These are phyloP conservation scores for Phytophthora cajani DNA, from an alignment of 352 stramenopile species.

Conservation along the genomic window DNA sequence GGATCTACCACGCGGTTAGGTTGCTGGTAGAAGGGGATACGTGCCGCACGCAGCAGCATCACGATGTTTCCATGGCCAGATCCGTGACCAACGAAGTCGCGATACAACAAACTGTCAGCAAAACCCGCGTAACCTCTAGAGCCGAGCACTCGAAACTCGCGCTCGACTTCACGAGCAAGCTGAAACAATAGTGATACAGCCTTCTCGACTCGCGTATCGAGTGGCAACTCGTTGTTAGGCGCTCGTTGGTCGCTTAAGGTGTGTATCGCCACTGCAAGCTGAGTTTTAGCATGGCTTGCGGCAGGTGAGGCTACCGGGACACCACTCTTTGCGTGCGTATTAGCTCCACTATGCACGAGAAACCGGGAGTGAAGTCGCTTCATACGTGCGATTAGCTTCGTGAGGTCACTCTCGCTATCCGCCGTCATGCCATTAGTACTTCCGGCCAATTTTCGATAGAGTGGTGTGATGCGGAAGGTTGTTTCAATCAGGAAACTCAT, in stretches of 20 bases:
- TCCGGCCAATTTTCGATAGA: slow-evolving; percentile 33
- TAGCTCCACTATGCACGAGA: slow-evolving; percentile 21
- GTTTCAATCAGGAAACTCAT: slow-evolving; percentile 71
- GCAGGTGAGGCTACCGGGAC: slow-evolving; percentile 29
- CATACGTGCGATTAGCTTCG: slow-evolving; percentile 4
- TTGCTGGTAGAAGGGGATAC: slow-evolving; percentile 68
- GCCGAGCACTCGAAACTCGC: slow-evolving; percentile 57
- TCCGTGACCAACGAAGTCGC: slow-evolving; percentile 43
- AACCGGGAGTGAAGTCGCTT: slow-evolving; percentile 26
- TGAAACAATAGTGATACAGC: slow-evolving; percentile 32
- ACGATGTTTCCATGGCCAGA: slow-evolving; percentile 38
- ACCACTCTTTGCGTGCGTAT: slow-evolving; percentile 7
- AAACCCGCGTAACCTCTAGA: slow-evolving; percentile 60
- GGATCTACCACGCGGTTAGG: slow-evolving; percentile 27
- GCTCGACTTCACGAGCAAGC: slow-evolving; percentile 40
- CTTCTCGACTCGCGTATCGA: slow-evolving; percentile 19
- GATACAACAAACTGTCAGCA: slow-evolving; percentile 51
- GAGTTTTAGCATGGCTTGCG: slow-evolving; percentile 23
- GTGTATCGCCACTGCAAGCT: slow-evolving; percentile 27
- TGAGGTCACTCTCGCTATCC: slow-evolving; percentile 9
- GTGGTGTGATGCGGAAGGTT: slow-evolving; percentile 52
- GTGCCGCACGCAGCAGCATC: slow-evolving; percentile 49
- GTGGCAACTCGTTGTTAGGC: not conserved
- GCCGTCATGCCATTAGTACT: not conserved
- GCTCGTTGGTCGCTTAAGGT: slow-evolving; percentile 14